Evolutionary conservation across 148 eudicot species (phyloP).

Genomic region (Mesembryanthemum crystallinum): DNA sequence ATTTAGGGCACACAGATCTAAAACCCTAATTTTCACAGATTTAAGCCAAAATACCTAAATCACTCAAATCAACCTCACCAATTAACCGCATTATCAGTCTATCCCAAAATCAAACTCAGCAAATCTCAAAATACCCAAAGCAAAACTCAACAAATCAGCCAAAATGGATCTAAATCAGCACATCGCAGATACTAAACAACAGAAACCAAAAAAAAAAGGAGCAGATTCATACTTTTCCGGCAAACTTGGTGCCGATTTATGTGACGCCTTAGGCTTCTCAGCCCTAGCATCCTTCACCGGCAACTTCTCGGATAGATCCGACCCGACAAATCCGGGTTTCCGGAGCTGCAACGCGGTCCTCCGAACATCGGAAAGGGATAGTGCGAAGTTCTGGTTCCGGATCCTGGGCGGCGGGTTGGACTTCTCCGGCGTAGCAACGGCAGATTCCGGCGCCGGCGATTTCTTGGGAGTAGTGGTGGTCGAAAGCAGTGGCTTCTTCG

Average conservation of each 20-base stretch:
- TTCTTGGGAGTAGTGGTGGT: slow-evolving; percentile 24
- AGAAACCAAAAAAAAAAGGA: background rate
- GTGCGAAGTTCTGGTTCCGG: slow-evolving; percentile 27
- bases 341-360: slow-evolving; percentile 42
- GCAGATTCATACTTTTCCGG: slow-evolving; percentile 56
- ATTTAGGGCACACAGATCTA: background rate
- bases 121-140: background rate
- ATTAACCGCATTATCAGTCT: background rate
- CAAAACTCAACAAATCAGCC: background rate
- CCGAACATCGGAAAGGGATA: slow-evolving; percentile 56
- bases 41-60: background rate
- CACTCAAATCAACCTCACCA: background rate
- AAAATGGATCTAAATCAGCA: background rate
- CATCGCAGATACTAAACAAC: background rate
- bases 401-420: slow-evolving; percentile 23
- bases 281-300: background rate
- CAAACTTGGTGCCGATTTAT: slow-evolving; percentile 23
- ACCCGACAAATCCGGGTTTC: slow-evolving; percentile 18
- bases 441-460: slow-evolving; percentile 2
- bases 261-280: slow-evolving; percentile 27
- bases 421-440: slow-evolving; percentile 47
- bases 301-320: background rate
- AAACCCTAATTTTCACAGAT: background rate
- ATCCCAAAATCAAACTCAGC: background rate
- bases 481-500: slow-evolving; percentile 39